These are phyloP conservation scores for Xylaria sp. DNA, from an alignment of 495 filamentous ascomycete species.

Conservation along the genomic window DNA sequence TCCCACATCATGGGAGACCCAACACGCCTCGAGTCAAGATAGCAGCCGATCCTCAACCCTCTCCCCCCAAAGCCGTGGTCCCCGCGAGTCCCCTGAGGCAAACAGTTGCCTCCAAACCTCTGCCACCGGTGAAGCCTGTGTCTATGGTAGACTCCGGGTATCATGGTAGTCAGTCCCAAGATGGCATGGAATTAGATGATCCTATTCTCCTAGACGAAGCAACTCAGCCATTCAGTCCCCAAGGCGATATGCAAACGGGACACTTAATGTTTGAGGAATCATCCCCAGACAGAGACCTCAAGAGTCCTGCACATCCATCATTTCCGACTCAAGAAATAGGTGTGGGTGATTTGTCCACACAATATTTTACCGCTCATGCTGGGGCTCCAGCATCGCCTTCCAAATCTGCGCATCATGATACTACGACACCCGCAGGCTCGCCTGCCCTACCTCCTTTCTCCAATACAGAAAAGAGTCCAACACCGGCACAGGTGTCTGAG, in stretches of 20 bases:
- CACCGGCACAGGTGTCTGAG: conserved; percentile 36
- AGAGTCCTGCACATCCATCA: conserved; percentile 30
- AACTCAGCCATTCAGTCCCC: conserved; percentile 35
- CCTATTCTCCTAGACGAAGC: conserved; percentile 25
- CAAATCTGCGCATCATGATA: conserved; percentile 31
- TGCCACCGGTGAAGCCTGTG: conserved; percentile 28
- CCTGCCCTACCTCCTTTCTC: conserved; percentile 29
- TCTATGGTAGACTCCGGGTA: conserved; percentile 76
- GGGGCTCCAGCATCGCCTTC: conserved; percentile 22
- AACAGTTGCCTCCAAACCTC: conserved; percentile 29
- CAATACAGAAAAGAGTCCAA: conserved; percentile 31
- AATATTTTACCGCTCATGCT: conserved; percentile 37
- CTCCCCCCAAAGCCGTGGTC: conserved; percentile 23
- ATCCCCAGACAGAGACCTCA: conserved; percentile 18
- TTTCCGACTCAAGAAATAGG: conserved; percentile 29
- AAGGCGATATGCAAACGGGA: conserved; percentile 26
- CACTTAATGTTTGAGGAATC: conserved; percentile 26
- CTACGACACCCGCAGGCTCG: conserved; percentile 40
- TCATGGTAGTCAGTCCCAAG: conserved; percentile 68
- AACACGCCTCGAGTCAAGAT: conserved; percentile 50
- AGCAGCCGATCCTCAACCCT: conserved; percentile 43
- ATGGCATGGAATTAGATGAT: conserved; percentile 45
- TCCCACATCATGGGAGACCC: conserved; percentile 39
- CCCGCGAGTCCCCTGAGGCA: conserved; percentile 34
- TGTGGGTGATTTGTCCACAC: conserved; percentile 29